phyloP scores from a whole-genome alignment of 768 basidiomycete genomes.

The Psilocybe tampanensis region DNA sequence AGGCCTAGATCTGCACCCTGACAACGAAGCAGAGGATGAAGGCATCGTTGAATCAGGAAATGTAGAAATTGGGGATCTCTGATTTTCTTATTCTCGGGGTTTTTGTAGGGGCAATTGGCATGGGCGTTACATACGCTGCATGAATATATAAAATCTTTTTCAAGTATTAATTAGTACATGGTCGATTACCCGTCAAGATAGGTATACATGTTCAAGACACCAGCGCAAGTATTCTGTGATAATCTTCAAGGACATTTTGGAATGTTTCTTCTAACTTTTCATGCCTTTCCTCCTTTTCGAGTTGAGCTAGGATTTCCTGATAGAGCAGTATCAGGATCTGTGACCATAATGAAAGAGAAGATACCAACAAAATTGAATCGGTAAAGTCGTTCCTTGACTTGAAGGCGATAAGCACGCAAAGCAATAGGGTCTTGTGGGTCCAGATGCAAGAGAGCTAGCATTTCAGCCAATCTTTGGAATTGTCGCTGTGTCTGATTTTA shows the following conservation, averaged over 20 bases:
- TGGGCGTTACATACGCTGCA: slow-evolving; percentile 3
- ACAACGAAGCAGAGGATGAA: slow-evolving; percentile 37
- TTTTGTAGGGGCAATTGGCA: not conserved
- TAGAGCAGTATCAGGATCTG: not conserved
- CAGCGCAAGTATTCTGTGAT: slow-evolving; percentile 73
- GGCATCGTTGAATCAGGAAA: slow-evolving; percentile 14
- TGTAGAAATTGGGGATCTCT: slow-evolving; percentile 17
- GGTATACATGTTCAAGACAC: slow-evolving; percentile 40
- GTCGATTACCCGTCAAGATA: not conserved
- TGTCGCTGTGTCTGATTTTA: slow-evolving; percentile 64
- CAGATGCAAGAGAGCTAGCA: slow-evolving; percentile 78
- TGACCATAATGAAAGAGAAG: not conserved
- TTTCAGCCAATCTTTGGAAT: slow-evolving; percentile 90
- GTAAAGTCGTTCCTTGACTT: slow-evolving; percentile 94
- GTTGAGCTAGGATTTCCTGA: slow-evolving; percentile 85
- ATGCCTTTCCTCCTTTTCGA: slow-evolving; percentile 85
- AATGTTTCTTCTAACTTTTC: slow-evolving; percentile 95
- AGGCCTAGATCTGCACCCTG: slow-evolving; percentile 37
- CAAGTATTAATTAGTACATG: not conserved
- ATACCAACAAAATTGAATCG: slow-evolving; percentile 88
- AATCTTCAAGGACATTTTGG: slow-evolving; percentile 83
- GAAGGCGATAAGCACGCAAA: slow-evolving; percentile 73
- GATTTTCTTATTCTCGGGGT: not conserved
- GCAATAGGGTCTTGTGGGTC: slow-evolving; percentile 59
- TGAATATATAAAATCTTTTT: slow-evolving; percentile 3